These are phyloP conservation scores for Malassezia restricta DNA, from an alignment of 1,284 basidiomycete genomes.

Conservation along the genomic window DNA sequence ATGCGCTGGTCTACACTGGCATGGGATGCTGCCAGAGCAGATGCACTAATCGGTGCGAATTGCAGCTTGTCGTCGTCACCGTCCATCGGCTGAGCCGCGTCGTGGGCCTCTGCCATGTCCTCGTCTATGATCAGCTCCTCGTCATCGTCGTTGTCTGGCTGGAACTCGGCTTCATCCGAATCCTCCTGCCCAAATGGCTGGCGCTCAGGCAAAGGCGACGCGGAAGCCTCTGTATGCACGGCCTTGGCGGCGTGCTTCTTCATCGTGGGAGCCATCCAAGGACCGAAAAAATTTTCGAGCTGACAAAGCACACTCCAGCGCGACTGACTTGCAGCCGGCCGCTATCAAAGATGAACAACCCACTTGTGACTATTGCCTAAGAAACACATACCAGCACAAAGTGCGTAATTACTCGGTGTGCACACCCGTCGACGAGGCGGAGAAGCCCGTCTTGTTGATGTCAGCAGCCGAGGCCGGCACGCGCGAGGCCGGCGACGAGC, in stretches of 20 bases:
- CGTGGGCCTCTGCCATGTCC: neutral
- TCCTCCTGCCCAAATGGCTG: conserved; percentile 13
- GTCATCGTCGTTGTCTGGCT: conserved; percentile 3
- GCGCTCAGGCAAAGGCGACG: conserved; percentile 1
- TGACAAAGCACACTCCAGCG: too few relatives aligned
- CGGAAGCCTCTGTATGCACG: neutral
- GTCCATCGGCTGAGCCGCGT: neutral
- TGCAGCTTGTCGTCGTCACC: conserved; percentile 7
- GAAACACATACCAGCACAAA: neutral
- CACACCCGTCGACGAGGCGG: conserved; percentile 7
- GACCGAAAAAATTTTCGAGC: too few relatives aligned
- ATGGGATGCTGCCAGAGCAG: conserved; percentile 2
- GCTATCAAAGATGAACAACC: neutral
- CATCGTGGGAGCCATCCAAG: neutral
- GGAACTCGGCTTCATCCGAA: conserved; percentile 8
- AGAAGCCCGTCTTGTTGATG: conserved; percentile 3
- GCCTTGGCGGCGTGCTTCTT: neutral
- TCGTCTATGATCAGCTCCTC: conserved; percentile 14
- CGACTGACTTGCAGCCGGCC: too few relatives aligned
- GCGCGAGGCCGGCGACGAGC: conserved; percentile 5
- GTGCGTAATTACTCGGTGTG: conserved; percentile 5
- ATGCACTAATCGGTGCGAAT: conserved; percentile 12
- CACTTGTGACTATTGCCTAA: neutral
- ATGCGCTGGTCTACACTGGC: neutral
- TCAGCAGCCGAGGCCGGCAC: neutral